Base-by-base conservation (phyloP, 352 stramenopile species). In the Phytophthora pistaciae region DNA sequence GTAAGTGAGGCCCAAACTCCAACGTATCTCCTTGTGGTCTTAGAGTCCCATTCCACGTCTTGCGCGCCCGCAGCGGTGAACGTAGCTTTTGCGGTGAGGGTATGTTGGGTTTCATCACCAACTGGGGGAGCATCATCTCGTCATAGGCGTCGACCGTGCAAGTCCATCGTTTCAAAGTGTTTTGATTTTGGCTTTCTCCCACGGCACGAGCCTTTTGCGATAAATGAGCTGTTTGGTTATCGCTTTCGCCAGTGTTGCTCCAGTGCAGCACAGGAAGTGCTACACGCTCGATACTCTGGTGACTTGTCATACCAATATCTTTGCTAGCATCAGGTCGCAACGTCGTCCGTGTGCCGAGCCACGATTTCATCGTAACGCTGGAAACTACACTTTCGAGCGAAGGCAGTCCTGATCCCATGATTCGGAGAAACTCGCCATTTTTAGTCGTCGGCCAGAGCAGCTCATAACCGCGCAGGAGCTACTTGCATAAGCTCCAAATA, bases 151-250 rank as follows among this genome's bases (percentile, higher is more conserved):
- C 55, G n/a, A 48, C 33, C 11, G 16, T 11, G 23, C 18, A 29
- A 53, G 31, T 18, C 48, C 33, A 56, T 48, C n/a, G 23, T 23
- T 25, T 52, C 20, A 21, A 5, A 5, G 16, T 52, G 20, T 23
- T 31, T 48, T 58, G n/a, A 1, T 27, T 44, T 46, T 56, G 14
- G 10, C 8, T 33, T 13, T 42, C 20, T 3, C 23, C 31, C 31
- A 52, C 36, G 5, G 27, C n/a, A 44, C 33, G 50, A 20, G 21
- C 62, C 38, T 58, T 66, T 38, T 40, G 49, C 5, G 40, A 62
- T 55, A 60, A 64, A 57, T 72, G 58, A 18, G 31, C 27, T 3
- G 36, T 54, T 73, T 68, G 66, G 52, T 68, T 73, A 18, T 67
- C 48, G 14, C 25, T 54, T 18, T 68, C 33, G 38, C n/a, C 16